These are phyloP conservation scores for Pseudocercospora fuligena DNA, from an alignment of 2,329 filamentous ascomycete species.

Conservation along the genomic window DNA sequence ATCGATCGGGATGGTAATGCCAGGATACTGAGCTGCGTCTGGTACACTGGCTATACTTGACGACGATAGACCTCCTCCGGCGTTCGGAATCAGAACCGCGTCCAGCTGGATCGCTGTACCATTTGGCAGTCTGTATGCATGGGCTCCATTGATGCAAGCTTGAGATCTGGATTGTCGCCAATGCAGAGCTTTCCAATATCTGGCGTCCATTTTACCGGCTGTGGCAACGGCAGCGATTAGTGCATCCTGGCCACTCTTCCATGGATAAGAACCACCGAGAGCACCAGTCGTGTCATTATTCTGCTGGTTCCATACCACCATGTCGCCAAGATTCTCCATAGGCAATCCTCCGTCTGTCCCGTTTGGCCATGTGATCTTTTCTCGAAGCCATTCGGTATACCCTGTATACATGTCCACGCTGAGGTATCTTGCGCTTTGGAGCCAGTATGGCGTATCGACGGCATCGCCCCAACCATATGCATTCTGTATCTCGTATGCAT, in stretches of 20 bases:
- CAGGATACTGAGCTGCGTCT: constrained; percentile 58
- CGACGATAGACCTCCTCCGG: constrained; percentile 67
- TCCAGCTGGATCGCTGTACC: constrained; percentile 50
- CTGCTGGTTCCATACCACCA: constrained; percentile 19
- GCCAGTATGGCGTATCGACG: constrained; percentile 18
- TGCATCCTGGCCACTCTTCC: constrained; percentile 60
- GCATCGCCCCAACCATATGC: constrained; percentile 18
- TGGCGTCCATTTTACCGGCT: constrained; percentile 65
- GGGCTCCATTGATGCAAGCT: constrained; percentile 47
- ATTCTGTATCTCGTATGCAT: constrained; percentile 16
- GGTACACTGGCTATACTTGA: constrained; percentile 13
- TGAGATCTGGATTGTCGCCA: constrained; percentile 47
- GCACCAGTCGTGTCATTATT: constrained; percentile 18
- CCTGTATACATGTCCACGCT: constrained; percentile 18
- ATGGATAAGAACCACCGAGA: constrained; percentile 14
- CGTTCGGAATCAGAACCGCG: constrained; percentile 70
- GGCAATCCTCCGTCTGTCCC: constrained; percentile 2
- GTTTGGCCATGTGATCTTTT: constrained; percentile 15
- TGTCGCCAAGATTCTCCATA: constrained; percentile 16
- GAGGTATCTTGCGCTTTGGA: constrained; percentile 13
- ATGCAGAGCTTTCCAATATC: constrained; percentile 67
- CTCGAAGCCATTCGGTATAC: constrained; percentile 16
- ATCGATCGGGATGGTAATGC: constrained; percentile 70
- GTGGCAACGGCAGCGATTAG: constrained; percentile 67
- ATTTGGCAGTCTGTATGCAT: background rate